Evolutionary conservation across 345 rosid genomes (phyloP).

Genomic region (Hibiscus mutabilis): DNA sequence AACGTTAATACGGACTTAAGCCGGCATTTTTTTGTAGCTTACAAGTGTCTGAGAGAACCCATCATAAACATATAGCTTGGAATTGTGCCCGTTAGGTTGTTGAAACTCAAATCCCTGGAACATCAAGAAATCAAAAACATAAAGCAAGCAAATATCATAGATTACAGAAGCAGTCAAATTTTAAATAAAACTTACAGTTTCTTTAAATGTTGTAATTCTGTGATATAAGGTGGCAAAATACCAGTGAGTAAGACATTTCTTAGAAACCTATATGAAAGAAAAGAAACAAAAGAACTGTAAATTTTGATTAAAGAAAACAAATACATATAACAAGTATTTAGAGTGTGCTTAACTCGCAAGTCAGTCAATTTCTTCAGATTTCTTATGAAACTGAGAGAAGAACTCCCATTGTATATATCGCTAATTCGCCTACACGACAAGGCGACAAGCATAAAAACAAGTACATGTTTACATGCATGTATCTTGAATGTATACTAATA

Average conservation of each 20-base stretch:
- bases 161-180: neutral
- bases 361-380: conserved; percentile 25
- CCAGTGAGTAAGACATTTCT: conserved; percentile 29
- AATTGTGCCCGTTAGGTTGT: conserved; percentile 31
- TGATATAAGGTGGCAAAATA: conserved; percentile 18
- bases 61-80: conserved; percentile 23
- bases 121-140: neutral
- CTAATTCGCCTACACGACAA: conserved; percentile 29
- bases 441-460: neutral
- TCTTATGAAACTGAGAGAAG: conserved; percentile 34
- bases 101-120: conserved; percentile 36
- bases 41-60: conserved; percentile 21
- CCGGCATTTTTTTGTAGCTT: conserved; percentile 6
- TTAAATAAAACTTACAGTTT: conserved; percentile 22
- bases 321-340: neutral
- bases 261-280: conserved; percentile 13
- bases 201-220: conserved; percentile 13
- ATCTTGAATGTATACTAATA: neutral
- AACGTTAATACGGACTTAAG: too few species aligned
- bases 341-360: conserved; percentile 30
- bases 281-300: neutral
- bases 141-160: neutral
- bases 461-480: neutral
- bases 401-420: conserved; percentile 29
- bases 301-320: neutral